These are phyloP conservation scores for Pulveroboletus sp. DNA, from an alignment of 768 basidiomycete species.

Conservation along the genomic window DNA sequence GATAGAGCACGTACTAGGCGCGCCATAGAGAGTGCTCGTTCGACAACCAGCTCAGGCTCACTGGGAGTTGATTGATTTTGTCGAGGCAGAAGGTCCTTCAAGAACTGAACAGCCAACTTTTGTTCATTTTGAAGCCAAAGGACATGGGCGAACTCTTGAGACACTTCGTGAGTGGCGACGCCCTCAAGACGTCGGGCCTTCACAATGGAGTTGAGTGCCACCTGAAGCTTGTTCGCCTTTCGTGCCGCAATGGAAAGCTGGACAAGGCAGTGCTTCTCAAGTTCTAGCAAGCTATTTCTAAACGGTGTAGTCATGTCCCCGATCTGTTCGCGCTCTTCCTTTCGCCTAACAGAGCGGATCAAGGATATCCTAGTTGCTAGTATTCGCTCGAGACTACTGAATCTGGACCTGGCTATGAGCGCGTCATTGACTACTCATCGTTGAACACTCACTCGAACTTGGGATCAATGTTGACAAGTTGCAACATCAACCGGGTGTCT, in stretches of 20 bases:
- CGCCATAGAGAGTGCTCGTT: slow-evolving; percentile 49
- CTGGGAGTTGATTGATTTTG: slow-evolving; percentile 9
- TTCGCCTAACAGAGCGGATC: slow-evolving; percentile 62
- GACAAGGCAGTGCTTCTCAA: slow-evolving; percentile 70
- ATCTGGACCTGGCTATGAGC: slow-evolving; percentile 43
- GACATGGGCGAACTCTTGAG: slow-evolving; percentile 83
- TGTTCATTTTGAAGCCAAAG: slow-evolving; percentile 88
- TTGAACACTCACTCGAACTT: slow-evolving; percentile 60
- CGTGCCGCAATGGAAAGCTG: slow-evolving; percentile 71
- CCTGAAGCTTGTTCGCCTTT: slow-evolving; percentile 59
- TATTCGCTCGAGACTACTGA: slow-evolving; percentile 68
- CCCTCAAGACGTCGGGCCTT: slow-evolving; percentile 62
- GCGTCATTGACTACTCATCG: neutral
- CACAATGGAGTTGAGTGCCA: slow-evolving; percentile 82
- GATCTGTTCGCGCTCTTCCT: slow-evolving; percentile 71
- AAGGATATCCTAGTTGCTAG: slow-evolving; percentile 79
- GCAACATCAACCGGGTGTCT: slow-evolving; percentile 34
- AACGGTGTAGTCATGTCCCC: slow-evolving; percentile 63
- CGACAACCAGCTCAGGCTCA: slow-evolving; percentile 13
- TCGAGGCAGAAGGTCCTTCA: slow-evolving; percentile 39
- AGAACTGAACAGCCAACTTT: slow-evolving; percentile 69
- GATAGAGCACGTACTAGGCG: slow-evolving; percentile 49
- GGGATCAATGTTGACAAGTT: slow-evolving; percentile 44
- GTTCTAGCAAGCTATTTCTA: slow-evolving; percentile 41
- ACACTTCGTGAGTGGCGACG: slow-evolving; percentile 46